phyloP scores from a whole-genome alignment of 176 grass and related monocot genomes.

The Poa pratensis region DNA sequence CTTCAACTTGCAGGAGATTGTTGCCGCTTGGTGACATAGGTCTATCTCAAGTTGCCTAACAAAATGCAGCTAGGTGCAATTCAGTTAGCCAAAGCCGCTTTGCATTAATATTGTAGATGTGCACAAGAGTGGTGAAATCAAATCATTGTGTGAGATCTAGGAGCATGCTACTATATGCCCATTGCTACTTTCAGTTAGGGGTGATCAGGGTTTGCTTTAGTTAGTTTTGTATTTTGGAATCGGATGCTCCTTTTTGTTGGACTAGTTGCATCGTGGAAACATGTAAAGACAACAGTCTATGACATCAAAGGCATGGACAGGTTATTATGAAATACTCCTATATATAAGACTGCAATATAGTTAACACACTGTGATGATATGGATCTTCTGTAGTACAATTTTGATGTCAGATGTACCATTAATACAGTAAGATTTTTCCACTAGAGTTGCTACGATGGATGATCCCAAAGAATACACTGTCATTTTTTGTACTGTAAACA shows the following conservation, averaged over 20 bases:
- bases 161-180: constrained; percentile 6
- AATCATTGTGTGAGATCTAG: not conserved
- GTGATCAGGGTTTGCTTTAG: constrained; percentile 12
- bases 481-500: not conserved
- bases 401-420: not conserved
- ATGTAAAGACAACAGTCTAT: not conserved
- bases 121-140: not conserved
- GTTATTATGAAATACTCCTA: not conserved
- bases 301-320: not conserved
- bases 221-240: constrained; percentile 14
- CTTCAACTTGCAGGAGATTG: not conserved
- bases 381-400: not conserved
- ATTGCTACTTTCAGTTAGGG: constrained; percentile 36
- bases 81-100: constrained; percentile 25
- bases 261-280: constrained; percentile 22
- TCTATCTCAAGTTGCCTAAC: not conserved
- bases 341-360: not conserved
- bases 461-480: no score
- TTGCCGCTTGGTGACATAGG: constrained; percentile 10
- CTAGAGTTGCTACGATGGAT: not conserved
- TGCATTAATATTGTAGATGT: constrained; percentile 10
- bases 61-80: constrained; percentile 10
- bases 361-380: not conserved
- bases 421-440: not conserved
- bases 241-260: constrained; percentile 19